A percentile compares a stretch with the other conserved stretches of the same genome.
Conservation (phyloP, 768 basidiomycete species). For the Mycena belliarum region DNA sequence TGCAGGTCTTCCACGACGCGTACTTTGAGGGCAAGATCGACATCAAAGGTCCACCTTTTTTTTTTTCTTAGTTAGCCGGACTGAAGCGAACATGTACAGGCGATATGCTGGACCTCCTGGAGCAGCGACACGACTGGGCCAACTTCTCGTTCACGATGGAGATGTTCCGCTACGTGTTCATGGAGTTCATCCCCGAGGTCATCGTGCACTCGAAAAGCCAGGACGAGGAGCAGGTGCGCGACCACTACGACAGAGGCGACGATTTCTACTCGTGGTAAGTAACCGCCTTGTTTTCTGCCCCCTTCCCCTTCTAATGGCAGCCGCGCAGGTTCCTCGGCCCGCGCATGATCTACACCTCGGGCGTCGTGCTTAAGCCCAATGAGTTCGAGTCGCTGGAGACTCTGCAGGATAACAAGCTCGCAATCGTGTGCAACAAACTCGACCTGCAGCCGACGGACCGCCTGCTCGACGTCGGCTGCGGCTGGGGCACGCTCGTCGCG, state of each 20-base stretch:
- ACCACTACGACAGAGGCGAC: constrained; percentile 94
- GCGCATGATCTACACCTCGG: constrained; percentile 97
- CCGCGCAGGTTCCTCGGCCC: constrained; percentile 82
- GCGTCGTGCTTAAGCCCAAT: constrained; percentile 73
- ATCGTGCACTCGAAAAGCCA: constrained; percentile 87
- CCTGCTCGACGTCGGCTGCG: constrained; percentile 85
- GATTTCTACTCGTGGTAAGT: constrained; percentile 90
- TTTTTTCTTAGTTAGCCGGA: not conserved
- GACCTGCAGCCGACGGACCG: constrained; percentile 84
- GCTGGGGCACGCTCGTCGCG: constrained; percentile 95
- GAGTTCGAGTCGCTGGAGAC: constrained; percentile 84
- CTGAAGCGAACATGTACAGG: constrained; percentile 37
- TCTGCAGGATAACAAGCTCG: constrained; percentile 97
- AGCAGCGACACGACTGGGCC: constrained; percentile 95
- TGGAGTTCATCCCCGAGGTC: constrained; percentile 88
- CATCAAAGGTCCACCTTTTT: constrained; percentile 71
- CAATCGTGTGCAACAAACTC: constrained; percentile 93
- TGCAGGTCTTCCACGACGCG: constrained; percentile 97
- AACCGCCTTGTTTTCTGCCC: not conserved
- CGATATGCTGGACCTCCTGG: constrained; percentile 91
- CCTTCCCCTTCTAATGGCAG: too few relatives aligned
- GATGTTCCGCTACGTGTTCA: constrained; percentile 93
- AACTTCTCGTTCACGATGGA: constrained; percentile 88
- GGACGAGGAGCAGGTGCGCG: constrained; percentile 94
- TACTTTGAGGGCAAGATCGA: constrained; percentile 97